Evolutionary conservation across 306 rosid genomes (phyloP).

Genomic region (Inga oerstediana): DNA sequence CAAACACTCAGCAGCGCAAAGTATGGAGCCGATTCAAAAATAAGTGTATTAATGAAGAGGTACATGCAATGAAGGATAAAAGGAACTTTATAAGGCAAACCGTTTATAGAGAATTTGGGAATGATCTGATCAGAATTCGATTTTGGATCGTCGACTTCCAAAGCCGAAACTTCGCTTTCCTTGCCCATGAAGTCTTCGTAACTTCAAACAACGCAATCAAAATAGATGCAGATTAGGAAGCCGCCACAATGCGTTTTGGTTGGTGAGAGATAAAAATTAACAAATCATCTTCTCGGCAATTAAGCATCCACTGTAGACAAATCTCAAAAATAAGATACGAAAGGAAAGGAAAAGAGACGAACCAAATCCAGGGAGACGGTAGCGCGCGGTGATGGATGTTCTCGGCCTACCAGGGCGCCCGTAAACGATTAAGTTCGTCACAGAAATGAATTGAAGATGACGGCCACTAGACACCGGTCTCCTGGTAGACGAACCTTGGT

Average conservation of each 20-base stretch:
- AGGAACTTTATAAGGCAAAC: conserved; percentile 36
- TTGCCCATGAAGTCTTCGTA: conserved; percentile 48
- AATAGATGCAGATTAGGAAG: conserved; percentile 20
- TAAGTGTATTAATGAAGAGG: not conserved
- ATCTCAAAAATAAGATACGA: conserved; percentile 13
- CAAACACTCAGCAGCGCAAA: not conserved
- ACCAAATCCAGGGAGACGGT: conserved; percentile 8
- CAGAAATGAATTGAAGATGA: not conserved
- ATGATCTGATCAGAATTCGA: conserved; percentile 59
- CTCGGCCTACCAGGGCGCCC: not conserved
- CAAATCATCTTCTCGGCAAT: not conserved
- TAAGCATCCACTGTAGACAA: not conserved
- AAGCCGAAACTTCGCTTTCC: conserved; percentile 55
- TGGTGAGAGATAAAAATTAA: conserved; percentile 13
- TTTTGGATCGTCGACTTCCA: conserved; percentile 79
- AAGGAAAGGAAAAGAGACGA: conserved; percentile 4
- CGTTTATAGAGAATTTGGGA: conserved; percentile 81
- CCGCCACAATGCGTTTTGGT: conserved; percentile 8
- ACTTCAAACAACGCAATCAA: conserved; percentile 19
- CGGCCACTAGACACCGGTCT: not conserved
- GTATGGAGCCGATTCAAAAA: not conserved
- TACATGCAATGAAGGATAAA: not conserved
- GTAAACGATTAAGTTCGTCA: not conserved
- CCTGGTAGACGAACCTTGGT: not conserved
- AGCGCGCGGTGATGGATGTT: not conserved